Conservation (phyloP, 1,284 basidiomycete species). For the Macrocybe sp. region DNA sequence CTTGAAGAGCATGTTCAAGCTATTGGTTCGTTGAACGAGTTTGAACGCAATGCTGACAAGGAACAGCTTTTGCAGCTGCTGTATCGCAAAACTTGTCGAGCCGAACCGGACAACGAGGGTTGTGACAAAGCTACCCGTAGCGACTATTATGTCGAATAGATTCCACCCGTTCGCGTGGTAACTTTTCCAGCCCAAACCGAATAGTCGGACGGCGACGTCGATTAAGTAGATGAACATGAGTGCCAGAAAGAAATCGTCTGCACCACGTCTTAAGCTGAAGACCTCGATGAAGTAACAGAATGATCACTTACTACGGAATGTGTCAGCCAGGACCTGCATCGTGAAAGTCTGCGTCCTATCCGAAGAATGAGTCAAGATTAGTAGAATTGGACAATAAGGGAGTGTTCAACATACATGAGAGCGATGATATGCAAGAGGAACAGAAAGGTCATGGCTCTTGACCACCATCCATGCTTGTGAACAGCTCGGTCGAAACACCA, state of each 20-base stretch:
- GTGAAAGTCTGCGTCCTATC: conserved; percentile 78
- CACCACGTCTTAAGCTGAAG: conserved; percentile 9
- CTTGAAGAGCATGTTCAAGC: conserved; percentile 95
- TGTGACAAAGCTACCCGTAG: conserved; percentile 80
- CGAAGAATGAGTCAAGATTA: conserved; percentile 11
- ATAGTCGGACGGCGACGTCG: conserved; percentile 77
- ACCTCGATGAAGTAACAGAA: neutral
- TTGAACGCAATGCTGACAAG: conserved; percentile 93
- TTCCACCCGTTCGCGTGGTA: conserved; percentile 92
- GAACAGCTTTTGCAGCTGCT: conserved; percentile 93
- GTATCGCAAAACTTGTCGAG: conserved; percentile 41
- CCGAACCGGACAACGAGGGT: conserved; percentile 74
- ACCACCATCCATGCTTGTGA: conserved; percentile 94
- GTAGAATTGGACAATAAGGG: neutral
- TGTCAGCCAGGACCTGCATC: conserved; percentile 49
- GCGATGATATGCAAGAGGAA: conserved; percentile 85
- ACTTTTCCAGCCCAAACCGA: conserved; percentile 82
- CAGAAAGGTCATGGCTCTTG: conserved; percentile 74
- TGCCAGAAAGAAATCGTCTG: conserved; percentile 77
- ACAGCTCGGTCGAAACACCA: conserved; percentile 95
- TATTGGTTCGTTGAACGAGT: conserved; percentile 86
- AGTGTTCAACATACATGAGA: conserved; percentile 62
- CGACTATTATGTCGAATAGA: conserved; percentile 84
- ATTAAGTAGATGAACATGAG: conserved; percentile 74
- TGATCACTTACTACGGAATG: conserved; percentile 57